Evolutionary conservation across 805 yeast species (phyloP), one percentile per base, ranked within the genome.

Genomic region (Lipomyces orientalis): DNA sequence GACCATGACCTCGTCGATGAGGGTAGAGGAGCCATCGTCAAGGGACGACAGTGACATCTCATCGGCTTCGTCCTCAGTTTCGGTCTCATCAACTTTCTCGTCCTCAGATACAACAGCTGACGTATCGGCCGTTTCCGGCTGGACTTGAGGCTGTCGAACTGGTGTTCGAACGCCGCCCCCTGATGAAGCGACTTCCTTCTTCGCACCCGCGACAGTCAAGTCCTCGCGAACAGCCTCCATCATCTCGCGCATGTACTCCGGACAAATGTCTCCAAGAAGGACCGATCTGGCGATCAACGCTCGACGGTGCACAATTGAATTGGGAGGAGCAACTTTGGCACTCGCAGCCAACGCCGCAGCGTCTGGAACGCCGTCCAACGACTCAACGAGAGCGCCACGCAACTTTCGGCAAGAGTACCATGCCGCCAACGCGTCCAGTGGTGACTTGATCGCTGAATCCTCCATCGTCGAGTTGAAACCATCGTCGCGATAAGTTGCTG

Each of bases 351-450:
- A 52, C 37, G 55, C 66, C 8, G 60, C 39, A 1, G 46, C 46
- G 14, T 60, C 65, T 12, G 64, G 65, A 33, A 54, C 39, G 22
- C 60, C 70, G 33, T 64, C 72, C 3, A 74, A 67, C 33, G 61
- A 58, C 37, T 64, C 70, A 29, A 67, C 62, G 49, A 77, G 69
- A 16, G 66, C 73, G 19, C 65, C 67, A 22, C 76, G 74, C 22
- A 75, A 69, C 33, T 68, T 62, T 35, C 71, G 65, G 61, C 72
- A 65, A 9, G 78, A 70, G 65, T 71, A 70, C 76, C 75, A 76
- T 14, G 75, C 75, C 12, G 78, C 76, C 51, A 76, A 58, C 1
- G 72, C 72, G 58, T 78, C 80, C 8, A 77, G 66, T 16, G 75
- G 73, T 34, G 76, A 67, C 57, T 67, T 68, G 33, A 73, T 66